These are phyloP conservation scores for Nannizziopsis barbatae DNA, from an alignment of 2,329 filamentous ascomycete species.

Conservation along the genomic window DNA sequence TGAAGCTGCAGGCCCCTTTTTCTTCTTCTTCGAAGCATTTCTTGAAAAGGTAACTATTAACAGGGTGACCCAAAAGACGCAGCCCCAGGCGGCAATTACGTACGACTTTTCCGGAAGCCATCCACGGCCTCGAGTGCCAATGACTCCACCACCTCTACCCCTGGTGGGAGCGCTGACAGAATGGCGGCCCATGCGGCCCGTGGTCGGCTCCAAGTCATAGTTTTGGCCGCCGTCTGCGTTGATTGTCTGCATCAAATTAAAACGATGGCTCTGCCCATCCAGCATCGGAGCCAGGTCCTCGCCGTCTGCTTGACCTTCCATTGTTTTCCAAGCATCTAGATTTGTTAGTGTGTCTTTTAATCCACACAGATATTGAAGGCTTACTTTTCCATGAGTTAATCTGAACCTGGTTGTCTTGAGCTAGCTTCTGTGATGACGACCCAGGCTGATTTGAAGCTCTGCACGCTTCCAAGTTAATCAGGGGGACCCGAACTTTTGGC, in stretches of 20 bases:
- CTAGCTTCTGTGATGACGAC: slow-evolving; percentile 22
- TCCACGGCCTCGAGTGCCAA: slow-evolving; percentile 18
- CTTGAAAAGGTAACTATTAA: neutral
- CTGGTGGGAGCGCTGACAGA: slow-evolving; percentile 1
- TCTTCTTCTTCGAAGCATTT: too few relatives aligned
- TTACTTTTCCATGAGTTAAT: slow-evolving; percentile 28
- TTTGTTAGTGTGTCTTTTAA: neutral
- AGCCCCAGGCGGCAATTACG: neutral
- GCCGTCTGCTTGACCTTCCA: slow-evolving; percentile 23
- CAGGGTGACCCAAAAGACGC: neutral
- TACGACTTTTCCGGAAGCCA: slow-evolving; percentile 1
- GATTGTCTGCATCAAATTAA: slow-evolving; percentile 20
- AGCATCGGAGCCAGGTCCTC: slow-evolving; percentile 26
- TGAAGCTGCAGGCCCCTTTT: too few relatives aligned
- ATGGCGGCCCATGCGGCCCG: neutral
- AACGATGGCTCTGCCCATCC: slow-evolving; percentile 32
- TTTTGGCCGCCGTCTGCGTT: slow-evolving; percentile 16
- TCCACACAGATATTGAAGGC: slow-evolving; percentile 10
- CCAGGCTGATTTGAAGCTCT: slow-evolving; percentile 24
- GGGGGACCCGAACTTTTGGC: slow-evolving; percentile 11
- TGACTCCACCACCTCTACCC: slow-evolving; percentile 22
- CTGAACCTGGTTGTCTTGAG: slow-evolving; percentile 19
- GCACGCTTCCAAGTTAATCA: slow-evolving; percentile 22
- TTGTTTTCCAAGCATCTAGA: slow-evolving; percentile 24
- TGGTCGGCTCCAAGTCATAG: slow-evolving; percentile 3